phyloP scores from a whole-genome alignment of 768 basidiomycete genomes.

The Exsudoporus frostii region DNA sequence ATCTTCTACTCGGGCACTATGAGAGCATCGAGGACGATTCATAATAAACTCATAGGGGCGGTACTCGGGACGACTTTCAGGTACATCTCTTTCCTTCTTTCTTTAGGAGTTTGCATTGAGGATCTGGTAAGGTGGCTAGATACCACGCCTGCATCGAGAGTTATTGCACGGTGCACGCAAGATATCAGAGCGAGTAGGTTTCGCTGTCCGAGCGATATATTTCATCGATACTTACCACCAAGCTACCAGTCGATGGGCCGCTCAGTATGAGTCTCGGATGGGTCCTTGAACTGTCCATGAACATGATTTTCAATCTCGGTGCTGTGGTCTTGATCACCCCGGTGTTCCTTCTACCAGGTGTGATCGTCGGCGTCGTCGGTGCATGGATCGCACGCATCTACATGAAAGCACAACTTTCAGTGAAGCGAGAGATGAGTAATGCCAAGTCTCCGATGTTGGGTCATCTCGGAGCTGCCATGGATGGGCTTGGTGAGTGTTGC shows the following conservation, averaged over 20 bases:
- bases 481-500: not conserved
- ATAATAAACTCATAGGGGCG: not conserved
- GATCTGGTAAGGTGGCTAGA: not conserved
- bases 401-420: not conserved
- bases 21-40: not conserved
- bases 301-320: conserved; percentile 2
- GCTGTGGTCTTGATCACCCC: not conserved
- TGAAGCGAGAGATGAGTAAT: conserved; percentile 6
- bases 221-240: not conserved
- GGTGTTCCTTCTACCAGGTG: not conserved
- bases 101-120: not conserved
- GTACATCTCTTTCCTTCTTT: not conserved
- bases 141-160: not conserved
- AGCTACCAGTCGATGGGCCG: not conserved
- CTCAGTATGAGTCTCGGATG: not conserved
- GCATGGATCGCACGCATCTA: not conserved
- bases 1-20: not conserved
- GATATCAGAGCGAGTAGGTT: not conserved
- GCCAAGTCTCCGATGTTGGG: not conserved
- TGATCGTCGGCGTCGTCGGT: not conserved
- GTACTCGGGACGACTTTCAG: conserved; percentile 2
- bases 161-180: not conserved
- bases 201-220: no score
- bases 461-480: conserved; percentile 1
- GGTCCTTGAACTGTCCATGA: not conserved